These are phyloP conservation scores for Ogataea dorogensis DNA, from an alignment of 805 yeast genomes.

Conservation along the genomic window DNA sequence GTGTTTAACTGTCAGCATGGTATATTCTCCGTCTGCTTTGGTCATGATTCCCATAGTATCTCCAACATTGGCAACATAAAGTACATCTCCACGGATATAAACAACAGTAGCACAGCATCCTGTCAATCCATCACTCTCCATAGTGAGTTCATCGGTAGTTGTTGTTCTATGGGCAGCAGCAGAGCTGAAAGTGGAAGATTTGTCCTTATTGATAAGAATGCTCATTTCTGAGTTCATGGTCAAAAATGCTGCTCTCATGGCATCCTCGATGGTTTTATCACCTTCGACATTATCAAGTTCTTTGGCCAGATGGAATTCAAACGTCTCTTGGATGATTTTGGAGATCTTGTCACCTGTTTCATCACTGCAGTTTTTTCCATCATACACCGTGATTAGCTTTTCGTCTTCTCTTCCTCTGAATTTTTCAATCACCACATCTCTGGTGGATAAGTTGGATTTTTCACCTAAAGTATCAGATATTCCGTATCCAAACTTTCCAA, in stretches of 20 bases:
- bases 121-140: slow-evolving; percentile 67
- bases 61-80: slow-evolving; percentile 87
- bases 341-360: slow-evolving; percentile 65
- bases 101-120: slow-evolving; percentile 86
- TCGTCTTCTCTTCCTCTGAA: slow-evolving; percentile 86
- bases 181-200: slow-evolving; percentile 40
- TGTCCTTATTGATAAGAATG: slow-evolving; percentile 47
- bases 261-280: slow-evolving; percentile 60
- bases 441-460: slow-evolving; percentile 59
- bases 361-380: slow-evolving; percentile 67
- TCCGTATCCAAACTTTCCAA: slow-evolving; percentile 79
- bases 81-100: slow-evolving; percentile 65
- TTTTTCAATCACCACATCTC: slow-evolving; percentile 85
- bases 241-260: slow-evolving; percentile 79
- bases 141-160: slow-evolving; percentile 48
- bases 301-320: slow-evolving; percentile 63
- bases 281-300: slow-evolving; percentile 50
- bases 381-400: slow-evolving; percentile 76
- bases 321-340: slow-evolving; percentile 66
- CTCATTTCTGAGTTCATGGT: slow-evolving; percentile 80
- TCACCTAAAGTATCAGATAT: slow-evolving; percentile 85
- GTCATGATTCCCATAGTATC: slow-evolving; percentile 83
- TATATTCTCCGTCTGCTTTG: slow-evolving; percentile 75
- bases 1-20: slow-evolving; percentile 71
- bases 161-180: slow-evolving; percentile 54